Conservation (phyloP, 1,284 basidiomycete genomes). For the Anthracocystis panici-leucophaei region DNA sequence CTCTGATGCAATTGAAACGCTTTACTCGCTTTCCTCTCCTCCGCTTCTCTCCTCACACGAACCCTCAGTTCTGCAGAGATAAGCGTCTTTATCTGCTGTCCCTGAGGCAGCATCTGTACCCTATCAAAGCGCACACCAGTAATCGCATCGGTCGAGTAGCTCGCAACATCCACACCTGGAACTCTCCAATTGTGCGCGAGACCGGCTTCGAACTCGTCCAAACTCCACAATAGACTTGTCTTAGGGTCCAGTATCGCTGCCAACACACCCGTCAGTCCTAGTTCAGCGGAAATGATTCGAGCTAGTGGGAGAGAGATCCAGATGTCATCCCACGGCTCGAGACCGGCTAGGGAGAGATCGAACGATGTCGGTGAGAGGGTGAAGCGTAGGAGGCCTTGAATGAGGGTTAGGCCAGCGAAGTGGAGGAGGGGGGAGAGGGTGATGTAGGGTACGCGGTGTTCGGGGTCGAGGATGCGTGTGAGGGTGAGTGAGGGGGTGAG, state of each 20-base stretch:
- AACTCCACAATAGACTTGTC: constrained; percentile 26
- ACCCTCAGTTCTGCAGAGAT: constrained; percentile 21
- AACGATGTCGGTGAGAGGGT: constrained; percentile 6
- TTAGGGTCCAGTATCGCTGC: constrained; percentile 19
- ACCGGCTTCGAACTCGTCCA: constrained; percentile 27
- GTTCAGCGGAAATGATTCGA: constrained; percentile 7
- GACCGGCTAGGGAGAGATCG: constrained; percentile 29
- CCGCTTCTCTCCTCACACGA: neutral
- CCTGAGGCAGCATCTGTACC: constrained; percentile 14
- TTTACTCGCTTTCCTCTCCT: neutral
- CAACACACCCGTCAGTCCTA: constrained; percentile 7
- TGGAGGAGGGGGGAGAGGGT: constrained; percentile 32
- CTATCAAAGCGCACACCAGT: constrained; percentile 4
- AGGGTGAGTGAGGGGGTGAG: constrained; percentile 6
- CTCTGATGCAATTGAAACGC: constrained; percentile 13
- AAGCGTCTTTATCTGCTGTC: constrained; percentile 38
- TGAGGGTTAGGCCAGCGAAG: constrained; percentile 15
- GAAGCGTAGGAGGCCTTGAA: constrained; percentile 40
- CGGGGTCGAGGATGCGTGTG: constrained; percentile 47
- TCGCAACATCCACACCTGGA: constrained; percentile 16
- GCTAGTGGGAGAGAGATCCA: constrained; percentile 40
- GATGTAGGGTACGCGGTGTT: constrained; percentile 40
- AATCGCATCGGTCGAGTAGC: constrained; percentile 39
- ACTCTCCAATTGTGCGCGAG: constrained; percentile 47
- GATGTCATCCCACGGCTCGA: constrained; percentile 51